A percentile compares a stretch with the other conserved stretches of the same genome.
Evolutionary conservation across 1,284 basidiomycete genomes (phyloP).

Genomic region (Cryptococcus jaspeensis): DNA sequence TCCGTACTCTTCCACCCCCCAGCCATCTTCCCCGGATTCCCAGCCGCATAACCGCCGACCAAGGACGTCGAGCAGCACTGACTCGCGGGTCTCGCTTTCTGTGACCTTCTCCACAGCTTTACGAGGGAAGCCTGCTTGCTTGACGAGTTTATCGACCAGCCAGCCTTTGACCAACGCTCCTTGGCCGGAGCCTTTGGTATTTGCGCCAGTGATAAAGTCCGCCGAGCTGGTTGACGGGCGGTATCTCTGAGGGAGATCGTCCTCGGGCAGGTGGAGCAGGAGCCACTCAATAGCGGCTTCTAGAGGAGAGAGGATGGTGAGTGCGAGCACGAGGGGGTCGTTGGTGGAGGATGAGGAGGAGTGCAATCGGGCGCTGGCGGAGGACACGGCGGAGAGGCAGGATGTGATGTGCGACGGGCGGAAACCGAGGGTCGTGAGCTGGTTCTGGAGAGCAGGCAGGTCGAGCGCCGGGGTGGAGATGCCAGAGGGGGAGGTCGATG

Average conservation of each 20-base stretch:
- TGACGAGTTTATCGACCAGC: conserved; percentile 77
- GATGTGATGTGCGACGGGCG: conserved; percentile 51
- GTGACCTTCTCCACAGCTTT: conserved; percentile 60
- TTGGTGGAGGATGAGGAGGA: conserved; percentile 30
- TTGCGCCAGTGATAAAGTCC: conserved; percentile 59
- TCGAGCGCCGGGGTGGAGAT: conserved; percentile 37
- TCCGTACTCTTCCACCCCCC: conserved; percentile 54
- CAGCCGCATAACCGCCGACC: conserved; percentile 50
- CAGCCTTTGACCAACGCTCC: conserved; percentile 72
- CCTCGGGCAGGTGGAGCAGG: conserved; percentile 57
- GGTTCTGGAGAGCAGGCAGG: conserved; percentile 27
- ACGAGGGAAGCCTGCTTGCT: conserved; percentile 79
- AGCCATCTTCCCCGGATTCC: conserved; percentile 47
- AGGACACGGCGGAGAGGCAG: conserved; percentile 40
- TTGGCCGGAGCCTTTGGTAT: conserved; percentile 55
- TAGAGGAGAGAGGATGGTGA: conserved; percentile 57
- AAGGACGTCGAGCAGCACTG: conserved; percentile 48
- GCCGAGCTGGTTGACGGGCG: conserved; percentile 66
- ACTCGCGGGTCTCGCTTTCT: conserved; percentile 33
- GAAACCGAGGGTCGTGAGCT: conserved; percentile 52
- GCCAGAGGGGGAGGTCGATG: conserved; percentile 32
- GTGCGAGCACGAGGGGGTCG: conserved; percentile 51
- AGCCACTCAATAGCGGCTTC: conserved; percentile 56
- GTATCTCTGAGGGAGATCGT: conserved; percentile 59
- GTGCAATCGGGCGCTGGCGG: conserved; percentile 43